Conservation (phyloP, 2,329 filamentous ascomycete genomes). For the Colletotrichum liriopes region DNA sequence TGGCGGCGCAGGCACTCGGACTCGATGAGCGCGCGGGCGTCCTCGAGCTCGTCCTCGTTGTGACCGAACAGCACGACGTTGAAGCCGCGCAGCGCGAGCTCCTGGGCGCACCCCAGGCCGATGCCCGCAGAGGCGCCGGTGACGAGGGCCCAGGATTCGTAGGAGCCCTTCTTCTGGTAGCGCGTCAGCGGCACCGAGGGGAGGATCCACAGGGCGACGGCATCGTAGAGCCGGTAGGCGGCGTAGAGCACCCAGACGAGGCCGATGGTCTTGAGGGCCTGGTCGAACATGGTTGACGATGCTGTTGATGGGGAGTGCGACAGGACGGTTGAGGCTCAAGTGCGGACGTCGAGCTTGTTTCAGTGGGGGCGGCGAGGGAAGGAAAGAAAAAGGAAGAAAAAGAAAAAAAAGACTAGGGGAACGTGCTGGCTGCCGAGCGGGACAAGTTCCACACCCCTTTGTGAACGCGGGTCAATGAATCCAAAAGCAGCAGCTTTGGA, state of each 20-base stretch:
- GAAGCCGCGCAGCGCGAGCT: constrained; percentile 53
- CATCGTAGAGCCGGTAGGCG: constrained; percentile 35
- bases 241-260: constrained; percentile 41
- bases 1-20: constrained; percentile 45
- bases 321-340: constrained; percentile 1
- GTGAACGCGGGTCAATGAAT: neutral
- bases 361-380: neutral
- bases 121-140: constrained; percentile 55
- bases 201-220: constrained; percentile 46
- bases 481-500: neutral
- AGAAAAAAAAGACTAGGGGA: neutral
- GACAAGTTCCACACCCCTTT: neutral
- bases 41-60: constrained; percentile 49
- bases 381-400: no score
- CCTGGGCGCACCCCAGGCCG: constrained; percentile 52
- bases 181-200: constrained; percentile 45
- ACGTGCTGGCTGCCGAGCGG: neutral
- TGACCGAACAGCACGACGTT: constrained; percentile 53
- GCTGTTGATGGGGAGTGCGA: neutral
- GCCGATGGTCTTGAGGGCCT: constrained; percentile 42
- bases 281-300: constrained; percentile 8
- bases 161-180: constrained; percentile 46
- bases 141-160: constrained; percentile 51
- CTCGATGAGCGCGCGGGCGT: constrained; percentile 43
- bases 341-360: neutral